phyloP scores from a whole-genome alignment of 2,329 filamentous ascomycete genomes.

The Pseudogymnoascus sp. region DNA sequence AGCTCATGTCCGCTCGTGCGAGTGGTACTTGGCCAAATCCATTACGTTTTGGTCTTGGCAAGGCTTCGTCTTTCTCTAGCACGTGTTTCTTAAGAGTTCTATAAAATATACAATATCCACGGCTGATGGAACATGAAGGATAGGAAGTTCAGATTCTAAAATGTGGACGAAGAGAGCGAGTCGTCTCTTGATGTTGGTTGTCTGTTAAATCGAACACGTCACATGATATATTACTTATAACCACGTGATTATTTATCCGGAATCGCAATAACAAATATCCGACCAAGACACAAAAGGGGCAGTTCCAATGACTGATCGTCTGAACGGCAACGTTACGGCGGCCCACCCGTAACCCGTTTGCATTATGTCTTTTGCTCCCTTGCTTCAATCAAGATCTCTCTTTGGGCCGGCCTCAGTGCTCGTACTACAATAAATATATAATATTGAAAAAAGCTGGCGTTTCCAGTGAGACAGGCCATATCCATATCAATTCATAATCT shows the following conservation, averaged over 20 bases:
- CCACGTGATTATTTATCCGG: background rate
- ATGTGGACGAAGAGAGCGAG: background rate
- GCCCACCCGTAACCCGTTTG: background rate
- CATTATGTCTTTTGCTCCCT: background rate
- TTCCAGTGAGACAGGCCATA: background rate
- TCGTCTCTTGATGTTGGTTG: background rate
- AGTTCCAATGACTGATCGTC: background rate
- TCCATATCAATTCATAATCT: background rate
- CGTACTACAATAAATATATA: background rate
- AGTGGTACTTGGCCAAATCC: background rate
- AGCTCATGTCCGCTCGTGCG: background rate
- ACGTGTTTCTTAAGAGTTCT: background rate
- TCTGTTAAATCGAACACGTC: background rate
- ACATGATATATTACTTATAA: background rate
- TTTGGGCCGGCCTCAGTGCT: background rate
- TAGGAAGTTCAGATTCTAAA: too few species aligned
- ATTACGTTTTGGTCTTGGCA: background rate
- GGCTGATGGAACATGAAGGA: background rate
- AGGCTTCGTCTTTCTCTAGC: background rate
- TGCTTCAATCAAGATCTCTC: background rate
- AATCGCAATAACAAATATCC: background rate
- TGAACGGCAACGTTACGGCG: background rate
- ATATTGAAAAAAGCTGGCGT: background rate
- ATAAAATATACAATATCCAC: too few species aligned
- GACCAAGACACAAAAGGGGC: background rate